phyloP scores from a whole-genome alignment of 1,139 yeast genomes.

The Tardiomyces depauwii region DNA sequence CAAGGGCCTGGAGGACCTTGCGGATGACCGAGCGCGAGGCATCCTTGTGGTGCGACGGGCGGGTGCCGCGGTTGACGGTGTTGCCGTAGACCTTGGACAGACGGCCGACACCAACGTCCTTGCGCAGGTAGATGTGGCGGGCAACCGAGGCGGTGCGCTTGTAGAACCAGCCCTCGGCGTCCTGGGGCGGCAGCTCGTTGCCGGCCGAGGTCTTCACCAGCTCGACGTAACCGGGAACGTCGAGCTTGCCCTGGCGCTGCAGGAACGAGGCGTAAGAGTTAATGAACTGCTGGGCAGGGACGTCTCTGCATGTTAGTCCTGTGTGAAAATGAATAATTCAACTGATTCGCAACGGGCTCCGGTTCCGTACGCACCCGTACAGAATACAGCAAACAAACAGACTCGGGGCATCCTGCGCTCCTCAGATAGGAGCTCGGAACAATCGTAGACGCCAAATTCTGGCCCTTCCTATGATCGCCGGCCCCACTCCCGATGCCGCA shows the following conservation, averaged over 20 bases:
- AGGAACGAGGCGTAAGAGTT: slow-evolving; percentile 99
- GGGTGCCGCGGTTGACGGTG: slow-evolving; percentile 97
- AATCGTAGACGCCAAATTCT: too few relatives aligned
- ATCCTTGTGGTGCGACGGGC: slow-evolving; percentile 98
- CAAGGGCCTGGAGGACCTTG: slow-evolving; percentile 95
- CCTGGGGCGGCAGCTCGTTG: slow-evolving; percentile 99
- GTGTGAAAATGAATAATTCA: too few relatives aligned
- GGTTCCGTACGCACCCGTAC: too few relatives aligned
- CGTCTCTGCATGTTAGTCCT: slow-evolving; percentile 45
- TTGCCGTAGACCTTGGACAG: slow-evolving; percentile 99
- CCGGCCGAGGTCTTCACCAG: slow-evolving; percentile 98
- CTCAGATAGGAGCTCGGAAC: too few relatives aligned
- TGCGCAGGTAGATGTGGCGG: slow-evolving; percentile 99
- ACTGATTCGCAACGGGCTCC: too few relatives aligned
- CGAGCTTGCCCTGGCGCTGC: slow-evolving; percentile 99
- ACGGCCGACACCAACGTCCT: slow-evolving; percentile 98
- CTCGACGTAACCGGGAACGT: slow-evolving; percentile 99
- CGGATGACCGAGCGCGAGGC: slow-evolving; percentile 99
- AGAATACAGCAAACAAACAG: too few relatives aligned
- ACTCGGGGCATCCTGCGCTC: too few relatives aligned
- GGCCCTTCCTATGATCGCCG: too few relatives aligned
- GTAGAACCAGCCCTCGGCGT: slow-evolving; percentile 99
- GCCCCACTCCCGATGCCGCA: too few relatives aligned
- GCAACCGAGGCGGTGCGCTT: slow-evolving; percentile 99
- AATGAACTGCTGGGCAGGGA: slow-evolving; percentile 99